Base-by-base conservation (phyloP, 495 filamentous ascomycete species). In the Melanomma pulvis-pyrius region DNA sequence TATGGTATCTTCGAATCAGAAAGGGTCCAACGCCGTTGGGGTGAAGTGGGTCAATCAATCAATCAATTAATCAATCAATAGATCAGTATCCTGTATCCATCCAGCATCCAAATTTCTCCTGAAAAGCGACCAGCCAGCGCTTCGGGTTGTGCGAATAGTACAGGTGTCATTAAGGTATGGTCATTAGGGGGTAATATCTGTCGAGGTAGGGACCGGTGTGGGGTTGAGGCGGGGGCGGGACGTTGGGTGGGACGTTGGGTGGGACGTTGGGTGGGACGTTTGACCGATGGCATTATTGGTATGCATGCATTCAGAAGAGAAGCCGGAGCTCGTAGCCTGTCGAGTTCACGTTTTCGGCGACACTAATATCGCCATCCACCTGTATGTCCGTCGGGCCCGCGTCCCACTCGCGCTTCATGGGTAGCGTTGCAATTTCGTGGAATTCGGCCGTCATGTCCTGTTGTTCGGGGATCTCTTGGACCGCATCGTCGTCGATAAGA, bases 401-500 rank as follows among this genome's bases (percentile, higher is more conserved):
- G 55, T 77, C 75, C 78, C 78, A 79, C 65, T 80, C 77, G 11
- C 76, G 65, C 55, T 74, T 76, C 21, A 67, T 59, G 4, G 73
- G 74, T 11, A 57, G 57, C 30, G n/a, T 44, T 21, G 72, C 67
- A 44, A 76, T 67, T 67, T 86, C 81, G 47, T 74, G 75, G 67
- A 89, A 82, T 70, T 88, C 87, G 56, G 83, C 84, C 30, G 83
- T 82, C 87, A 98, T 93, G 71, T 97, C 93, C 72, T 97, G 91
- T 8, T 93, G 92, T 77, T 98, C 94, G 0, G 87, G 82, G 17
- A 98, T 81, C 74, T 92, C 89, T n/a, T 84, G 84, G 21, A 98
- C 86, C 29, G 94, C 87, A 51, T 97, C 92, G 65, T 98, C 91
- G 74, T 98, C 94, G 57, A 98, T 82, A 74, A 93, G 86, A 49